Evolutionary conservation across 2,329 filamentous ascomycete species (phyloP).

Genomic region (Aspergillus oerlinghausenensis): DNA sequence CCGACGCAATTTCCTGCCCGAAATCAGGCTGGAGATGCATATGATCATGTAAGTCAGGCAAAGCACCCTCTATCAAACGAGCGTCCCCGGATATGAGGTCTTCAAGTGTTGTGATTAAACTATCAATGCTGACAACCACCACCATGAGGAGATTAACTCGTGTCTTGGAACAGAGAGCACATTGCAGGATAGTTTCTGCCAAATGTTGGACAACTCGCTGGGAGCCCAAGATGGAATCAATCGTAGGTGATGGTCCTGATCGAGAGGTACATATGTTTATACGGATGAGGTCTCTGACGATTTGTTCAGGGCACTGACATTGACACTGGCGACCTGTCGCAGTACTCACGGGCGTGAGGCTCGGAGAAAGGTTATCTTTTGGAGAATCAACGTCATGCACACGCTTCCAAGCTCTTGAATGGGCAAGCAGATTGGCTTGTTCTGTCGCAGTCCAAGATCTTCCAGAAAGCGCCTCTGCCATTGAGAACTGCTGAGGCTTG

Average conservation of each 20-base stretch:
- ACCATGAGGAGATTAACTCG: conserved; percentile 26
- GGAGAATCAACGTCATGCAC: conserved; percentile 1
- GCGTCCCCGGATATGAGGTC: conserved; percentile 13
- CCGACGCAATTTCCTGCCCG: conserved; percentile 1
- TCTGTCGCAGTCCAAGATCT: background rate
- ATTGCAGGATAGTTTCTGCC: conserved; percentile 27
- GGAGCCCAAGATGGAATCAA: conserved; percentile 24
- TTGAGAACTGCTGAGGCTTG: conserved; percentile 9
- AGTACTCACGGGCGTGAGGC: background rate
- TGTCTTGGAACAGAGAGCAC: conserved; percentile 21
- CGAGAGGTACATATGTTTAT: conserved; percentile 15
- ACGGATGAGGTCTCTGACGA: conserved; percentile 20
- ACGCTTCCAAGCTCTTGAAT: conserved; percentile 2
- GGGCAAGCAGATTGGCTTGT: background rate
- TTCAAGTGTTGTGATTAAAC: conserved; percentile 23
- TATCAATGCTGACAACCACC: conserved; percentile 28
- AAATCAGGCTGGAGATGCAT: conserved; percentile 3
- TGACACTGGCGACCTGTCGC: conserved; percentile 3
- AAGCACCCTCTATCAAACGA: conserved; percentile 9
- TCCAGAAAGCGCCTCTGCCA: background rate
- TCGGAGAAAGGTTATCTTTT: background rate
- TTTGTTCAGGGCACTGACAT: conserved; percentile 23
- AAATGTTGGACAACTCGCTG: conserved; percentile 26
- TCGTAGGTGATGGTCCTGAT: conserved; percentile 13
- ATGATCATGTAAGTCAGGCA: conserved; percentile 8